Conservation (phyloP, 2,329 filamentous ascomycete species). For the Metarhizium robertsii region DNA sequence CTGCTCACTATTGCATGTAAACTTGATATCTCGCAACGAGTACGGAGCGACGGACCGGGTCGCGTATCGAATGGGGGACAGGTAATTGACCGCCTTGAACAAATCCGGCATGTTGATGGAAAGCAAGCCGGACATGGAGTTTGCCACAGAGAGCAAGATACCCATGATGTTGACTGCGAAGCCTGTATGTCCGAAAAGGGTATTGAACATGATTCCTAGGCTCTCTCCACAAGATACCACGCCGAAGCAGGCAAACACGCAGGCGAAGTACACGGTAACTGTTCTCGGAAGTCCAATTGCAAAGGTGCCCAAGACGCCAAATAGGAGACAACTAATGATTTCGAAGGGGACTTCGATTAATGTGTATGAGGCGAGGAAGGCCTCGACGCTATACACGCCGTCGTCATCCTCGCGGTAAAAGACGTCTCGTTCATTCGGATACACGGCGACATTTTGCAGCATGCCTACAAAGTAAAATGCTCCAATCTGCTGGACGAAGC, state of each 20-base stretch:
- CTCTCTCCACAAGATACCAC: constrained; percentile 68
- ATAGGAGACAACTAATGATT: constrained; percentile 53
- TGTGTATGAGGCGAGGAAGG: constrained; percentile 63
- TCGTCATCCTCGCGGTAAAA: constrained; percentile 73
- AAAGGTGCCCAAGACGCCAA: constrained; percentile 53
- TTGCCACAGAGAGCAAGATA: constrained; percentile 59
- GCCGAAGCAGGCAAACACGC: constrained; percentile 60
- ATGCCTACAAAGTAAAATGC: constrained; percentile 69
- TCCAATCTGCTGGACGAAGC: constrained; percentile 63
- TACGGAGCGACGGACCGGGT: constrained; percentile 59
- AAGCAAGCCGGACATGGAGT: constrained; percentile 62
- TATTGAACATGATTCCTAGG: constrained; percentile 73
- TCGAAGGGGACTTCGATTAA: constrained; percentile 65
- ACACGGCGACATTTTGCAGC: constrained; percentile 70
- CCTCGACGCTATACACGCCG: constrained; percentile 59
- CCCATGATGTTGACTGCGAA: constrained; percentile 68
- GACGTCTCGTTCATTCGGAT: constrained; percentile 62
- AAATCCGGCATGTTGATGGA: constrained; percentile 60
- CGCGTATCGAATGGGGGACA: constrained; percentile 62
- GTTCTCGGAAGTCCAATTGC: constrained; percentile 57
- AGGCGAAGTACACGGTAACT: constrained; percentile 55
- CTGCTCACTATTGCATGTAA: constrained; percentile 55
- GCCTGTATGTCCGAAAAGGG: constrained; percentile 62
- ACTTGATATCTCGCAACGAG: constrained; percentile 48
- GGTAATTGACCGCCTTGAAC: constrained; percentile 59